Percentiles rank a stretch among this genome's conserved stretches.
phyloP scores from a whole-genome alignment of 495 filamentous ascomycete species.

The Echria macrotheca region DNA sequence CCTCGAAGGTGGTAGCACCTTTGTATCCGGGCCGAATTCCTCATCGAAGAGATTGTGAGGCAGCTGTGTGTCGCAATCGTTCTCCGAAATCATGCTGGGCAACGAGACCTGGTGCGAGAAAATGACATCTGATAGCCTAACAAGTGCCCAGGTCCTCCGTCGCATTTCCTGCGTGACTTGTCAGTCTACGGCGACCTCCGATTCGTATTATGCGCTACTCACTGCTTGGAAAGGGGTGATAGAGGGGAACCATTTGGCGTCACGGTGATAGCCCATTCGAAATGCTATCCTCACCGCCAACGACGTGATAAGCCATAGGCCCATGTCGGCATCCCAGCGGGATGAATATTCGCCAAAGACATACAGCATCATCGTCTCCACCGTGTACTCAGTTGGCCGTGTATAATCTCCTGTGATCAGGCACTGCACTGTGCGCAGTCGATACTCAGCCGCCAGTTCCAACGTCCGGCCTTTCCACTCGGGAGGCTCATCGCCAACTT shows the following conservation, averaged over 20 bases:
- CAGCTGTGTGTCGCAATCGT: constrained; percentile 79
- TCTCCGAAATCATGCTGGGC: constrained; percentile 78
- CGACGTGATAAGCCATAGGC: constrained; percentile 74
- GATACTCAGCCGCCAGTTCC: constrained; percentile 74
- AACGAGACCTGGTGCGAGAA: constrained; percentile 87
- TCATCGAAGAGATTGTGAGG: constrained; percentile 93
- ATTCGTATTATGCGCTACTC: too few relatives aligned
- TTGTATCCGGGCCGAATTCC: constrained; percentile 77
- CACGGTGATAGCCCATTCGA: constrained; percentile 93
- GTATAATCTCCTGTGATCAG: constrained; percentile 85
- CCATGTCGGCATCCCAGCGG: constrained; percentile 73
- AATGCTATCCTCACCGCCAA: constrained; percentile 82
- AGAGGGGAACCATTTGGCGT: constrained; percentile 75
- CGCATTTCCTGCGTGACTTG: constrained; percentile 68
- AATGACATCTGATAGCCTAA: constrained; percentile 73
- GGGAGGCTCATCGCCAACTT: constrained; percentile 84
- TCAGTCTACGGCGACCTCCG: too few relatives aligned
- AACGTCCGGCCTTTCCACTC: constrained; percentile 70
- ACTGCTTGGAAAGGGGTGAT: constrained; percentile 78
- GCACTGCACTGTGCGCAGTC: constrained; percentile 79
- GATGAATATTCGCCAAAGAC: constrained; percentile 74
- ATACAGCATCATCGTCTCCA: constrained; percentile 87
- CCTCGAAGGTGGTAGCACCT: constrained; percentile 68
- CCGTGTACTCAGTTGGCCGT: constrained; percentile 73
- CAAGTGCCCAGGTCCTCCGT: constrained; percentile 79